Evolutionary conservation across 169 alveolate genomes (phyloP).

Genomic region (Theileria parva): DNA sequence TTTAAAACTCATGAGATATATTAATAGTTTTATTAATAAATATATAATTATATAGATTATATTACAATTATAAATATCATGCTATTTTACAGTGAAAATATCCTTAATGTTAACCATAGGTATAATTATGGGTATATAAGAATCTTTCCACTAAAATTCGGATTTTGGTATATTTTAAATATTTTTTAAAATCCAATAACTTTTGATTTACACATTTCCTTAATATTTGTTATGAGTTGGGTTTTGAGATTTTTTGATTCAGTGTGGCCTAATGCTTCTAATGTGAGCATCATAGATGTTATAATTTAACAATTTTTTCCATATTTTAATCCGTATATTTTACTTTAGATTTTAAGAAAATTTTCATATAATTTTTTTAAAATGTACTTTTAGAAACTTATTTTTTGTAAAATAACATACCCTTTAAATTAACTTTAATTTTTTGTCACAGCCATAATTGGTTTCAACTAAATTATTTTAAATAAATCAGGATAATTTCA

Average conservation of each 20-base stretch:
- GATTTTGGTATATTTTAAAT: neutral
- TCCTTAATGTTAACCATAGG: neutral
- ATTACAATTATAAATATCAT: neutral
- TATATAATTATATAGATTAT: neutral
- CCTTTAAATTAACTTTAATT: neutral
- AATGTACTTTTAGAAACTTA: neutral
- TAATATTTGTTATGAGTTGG: neutral
- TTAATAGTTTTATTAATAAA: neutral
- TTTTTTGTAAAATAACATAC: neutral
- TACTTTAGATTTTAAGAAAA: neutral
- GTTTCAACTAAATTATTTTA: neutral
- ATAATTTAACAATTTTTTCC: neutral
- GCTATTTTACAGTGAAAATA: neutral
- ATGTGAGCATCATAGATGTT: conserved; percentile 8
- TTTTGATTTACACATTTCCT: neutral
- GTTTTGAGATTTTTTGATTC: neutral
- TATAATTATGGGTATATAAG: neutral
- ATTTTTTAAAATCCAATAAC: neutral
- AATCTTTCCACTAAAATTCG: neutral
- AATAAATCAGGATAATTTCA: conserved; percentile 8
- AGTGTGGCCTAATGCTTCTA: neutral
- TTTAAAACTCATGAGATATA: neutral
- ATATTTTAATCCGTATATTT: neutral
- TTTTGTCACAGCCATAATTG: neutral
- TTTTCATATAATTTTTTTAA: neutral